phyloP scores from a whole-genome alignment of 805 yeast genomes.

The Ogataea methanolica region DNA sequence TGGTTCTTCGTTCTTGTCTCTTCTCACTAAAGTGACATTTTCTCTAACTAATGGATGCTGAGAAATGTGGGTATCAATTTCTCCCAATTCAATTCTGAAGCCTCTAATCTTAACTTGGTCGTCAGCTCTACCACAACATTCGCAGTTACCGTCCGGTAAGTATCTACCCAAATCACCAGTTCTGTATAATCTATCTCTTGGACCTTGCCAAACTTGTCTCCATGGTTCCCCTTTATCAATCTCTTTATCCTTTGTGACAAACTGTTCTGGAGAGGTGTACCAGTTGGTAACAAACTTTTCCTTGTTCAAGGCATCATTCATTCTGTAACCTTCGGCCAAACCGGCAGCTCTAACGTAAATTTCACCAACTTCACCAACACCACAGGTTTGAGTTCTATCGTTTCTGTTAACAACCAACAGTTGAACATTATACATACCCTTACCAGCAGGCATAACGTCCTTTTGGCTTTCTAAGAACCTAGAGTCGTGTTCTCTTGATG shows the following conservation, averaged over 20 bases:
- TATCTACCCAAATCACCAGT: slow-evolving; percentile 98
- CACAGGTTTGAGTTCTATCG: slow-evolving; percentile 87
- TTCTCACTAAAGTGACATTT: slow-evolving; percentile 85
- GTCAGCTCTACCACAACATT: slow-evolving; percentile 98
- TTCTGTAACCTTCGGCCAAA: slow-evolving; percentile 92
- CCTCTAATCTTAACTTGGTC: slow-evolving; percentile 99
- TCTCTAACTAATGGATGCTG: slow-evolving; percentile 92
- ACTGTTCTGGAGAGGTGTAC: slow-evolving; percentile 68
- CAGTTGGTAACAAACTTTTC: slow-evolving; percentile 88
- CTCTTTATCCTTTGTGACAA: slow-evolving; percentile 53
- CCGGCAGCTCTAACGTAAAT: slow-evolving; percentile 98
- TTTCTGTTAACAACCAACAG: slow-evolving; percentile 87
- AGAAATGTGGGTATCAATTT: slow-evolving; percentile 94
- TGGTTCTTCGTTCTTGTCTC: slow-evolving; percentile 91
- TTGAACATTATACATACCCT: slow-evolving; percentile 95
- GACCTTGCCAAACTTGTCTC: slow-evolving; percentile 85
- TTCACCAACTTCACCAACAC: slow-evolving; percentile 98
- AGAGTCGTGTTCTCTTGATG: slow-evolving; percentile 64
- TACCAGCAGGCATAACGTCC: slow-evolving; percentile 98
- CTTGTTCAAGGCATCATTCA: slow-evolving; percentile 81
- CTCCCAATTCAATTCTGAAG: slow-evolving; percentile 96
- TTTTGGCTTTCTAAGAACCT: slow-evolving; percentile 76
- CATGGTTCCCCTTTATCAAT: slow-evolving; percentile 49
- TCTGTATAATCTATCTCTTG: slow-evolving; percentile 92
- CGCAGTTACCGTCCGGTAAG: slow-evolving; percentile 95